These are phyloP conservation scores for Platismatia glauca DNA, from an alignment of 495 filamentous ascomycete species.

Conservation along the genomic window DNA sequence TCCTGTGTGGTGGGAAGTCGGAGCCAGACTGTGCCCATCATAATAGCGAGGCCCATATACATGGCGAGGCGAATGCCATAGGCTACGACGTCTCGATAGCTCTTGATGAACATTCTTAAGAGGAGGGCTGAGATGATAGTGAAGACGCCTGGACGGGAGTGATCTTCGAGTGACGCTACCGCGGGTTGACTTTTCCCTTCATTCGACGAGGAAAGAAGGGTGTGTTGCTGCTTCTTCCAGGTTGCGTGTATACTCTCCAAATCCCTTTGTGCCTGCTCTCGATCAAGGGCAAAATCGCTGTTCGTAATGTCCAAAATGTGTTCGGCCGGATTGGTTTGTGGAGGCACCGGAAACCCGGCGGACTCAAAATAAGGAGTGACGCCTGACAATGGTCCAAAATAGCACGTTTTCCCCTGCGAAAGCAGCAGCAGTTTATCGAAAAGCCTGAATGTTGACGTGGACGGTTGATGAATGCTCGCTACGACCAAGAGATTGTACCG, in stretches of 20 bases:
- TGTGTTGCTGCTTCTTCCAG: neutral
- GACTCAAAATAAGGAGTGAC: slow-evolving; percentile 50
- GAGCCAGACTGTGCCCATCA: slow-evolving; percentile 85
- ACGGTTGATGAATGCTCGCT: slow-evolving; percentile 75
- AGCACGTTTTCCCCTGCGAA: slow-evolving; percentile 57
- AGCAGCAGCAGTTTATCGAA: slow-evolving; percentile 73
- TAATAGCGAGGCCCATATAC: slow-evolving; percentile 73
- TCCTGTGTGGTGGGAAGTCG: slow-evolving; percentile 53
- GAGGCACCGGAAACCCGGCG: slow-evolving; percentile 50
- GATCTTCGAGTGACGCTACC: neutral
- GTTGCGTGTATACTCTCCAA: neutral
- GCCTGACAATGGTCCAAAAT: slow-evolving; percentile 50
- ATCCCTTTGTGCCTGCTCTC: too few relatives aligned
- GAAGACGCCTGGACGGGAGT: neutral
- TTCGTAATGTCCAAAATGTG: slow-evolving; percentile 67
- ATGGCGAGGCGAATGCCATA: slow-evolving; percentile 76
- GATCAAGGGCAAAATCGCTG: slow-evolving; percentile 52
- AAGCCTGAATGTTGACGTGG: slow-evolving; percentile 62
- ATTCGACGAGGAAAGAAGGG: neutral
- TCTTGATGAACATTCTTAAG: slow-evolving; percentile 68
- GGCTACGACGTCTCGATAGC: slow-evolving; percentile 68
- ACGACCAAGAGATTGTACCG: slow-evolving; percentile 64
- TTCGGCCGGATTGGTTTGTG: slow-evolving; percentile 68
- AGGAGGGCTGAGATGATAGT: slow-evolving; percentile 45
- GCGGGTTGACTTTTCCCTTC: neutral